Evolutionary conservation across 306 rosid genomes (phyloP).

Genomic region (Fragaria iinumae): DNA sequence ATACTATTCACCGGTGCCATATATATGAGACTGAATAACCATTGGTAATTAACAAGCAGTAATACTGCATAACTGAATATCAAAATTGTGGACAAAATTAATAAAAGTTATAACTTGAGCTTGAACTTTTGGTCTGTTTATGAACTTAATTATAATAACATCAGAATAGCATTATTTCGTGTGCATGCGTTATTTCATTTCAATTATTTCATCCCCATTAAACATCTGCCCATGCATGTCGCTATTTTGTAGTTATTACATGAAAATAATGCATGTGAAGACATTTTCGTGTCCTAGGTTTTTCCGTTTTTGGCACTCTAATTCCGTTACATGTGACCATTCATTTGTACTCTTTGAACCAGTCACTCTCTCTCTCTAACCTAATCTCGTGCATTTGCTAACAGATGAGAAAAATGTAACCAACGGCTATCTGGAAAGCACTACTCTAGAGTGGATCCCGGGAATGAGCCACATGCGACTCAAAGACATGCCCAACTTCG

Average conservation of each 20-base stretch:
- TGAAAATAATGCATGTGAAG: not conserved
- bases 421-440: constrained; percentile 15
- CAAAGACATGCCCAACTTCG: constrained; percentile 28
- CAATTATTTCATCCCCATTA: no score
- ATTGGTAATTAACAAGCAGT: not conserved
- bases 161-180: not conserved
- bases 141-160: not conserved
- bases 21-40: not conserved
- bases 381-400: not conserved
- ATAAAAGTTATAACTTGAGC: not conserved
- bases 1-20: not conserved
- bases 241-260: not conserved
- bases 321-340: not conserved
- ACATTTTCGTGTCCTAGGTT: not conserved
- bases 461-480: constrained; percentile 23
- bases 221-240: no score
- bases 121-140: not conserved
- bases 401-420: constrained; percentile 12
- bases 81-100: not conserved
- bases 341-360: not conserved
- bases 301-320: not conserved
- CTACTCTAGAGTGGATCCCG: constrained; percentile 9
- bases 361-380: not conserved
- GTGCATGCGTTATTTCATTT: not conserved
- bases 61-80: not conserved